These are phyloP conservation scores for Pelargonium myrrhifolium DNA, from an alignment of 441 rosid species.

Conservation along the genomic window DNA sequence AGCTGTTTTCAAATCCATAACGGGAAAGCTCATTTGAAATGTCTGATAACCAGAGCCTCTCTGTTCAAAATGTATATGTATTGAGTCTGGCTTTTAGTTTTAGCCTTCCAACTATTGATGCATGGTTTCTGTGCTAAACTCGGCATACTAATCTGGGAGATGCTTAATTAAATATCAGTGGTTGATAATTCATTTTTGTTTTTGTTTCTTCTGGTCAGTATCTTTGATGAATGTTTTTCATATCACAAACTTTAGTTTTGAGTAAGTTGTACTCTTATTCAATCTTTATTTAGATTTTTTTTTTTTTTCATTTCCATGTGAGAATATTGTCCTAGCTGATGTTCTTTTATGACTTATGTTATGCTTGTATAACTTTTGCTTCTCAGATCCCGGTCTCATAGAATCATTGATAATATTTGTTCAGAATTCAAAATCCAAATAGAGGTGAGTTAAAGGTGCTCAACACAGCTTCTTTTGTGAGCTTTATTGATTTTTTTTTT, in stretches of 20 bases:
- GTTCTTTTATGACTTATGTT: not conserved
- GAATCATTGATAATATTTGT: conserved; percentile 60
- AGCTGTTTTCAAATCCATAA: not conserved
- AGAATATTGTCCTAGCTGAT: not conserved
- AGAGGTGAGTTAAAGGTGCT: conserved; percentile 35
- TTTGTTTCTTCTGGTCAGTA: not conserved
- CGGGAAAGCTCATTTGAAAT: not conserved
- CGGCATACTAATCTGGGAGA: too few relatives aligned
- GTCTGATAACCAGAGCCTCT: too few relatives aligned
- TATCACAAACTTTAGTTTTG: conserved; percentile 1
- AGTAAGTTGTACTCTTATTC: not conserved
- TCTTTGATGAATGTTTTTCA: not conserved
- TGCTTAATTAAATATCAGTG: too few relatives aligned
- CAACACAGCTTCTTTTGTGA: conserved; percentile 8
- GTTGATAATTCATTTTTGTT: not conserved
- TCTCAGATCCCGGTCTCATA: conserved; percentile 62
- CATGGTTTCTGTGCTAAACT: too few relatives aligned
- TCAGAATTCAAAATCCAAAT: conserved; percentile 60
- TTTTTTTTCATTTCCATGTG: not conserved
- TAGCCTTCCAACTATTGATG: too few relatives aligned
- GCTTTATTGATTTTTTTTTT: conserved; percentile 7
- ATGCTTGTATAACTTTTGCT: conserved; percentile 10
- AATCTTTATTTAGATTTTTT: not conserved
- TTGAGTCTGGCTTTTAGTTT: too few relatives aligned
- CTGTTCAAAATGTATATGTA: too few relatives aligned